Evolutionary conservation across 2,329 filamentous ascomycete species (phyloP).

Genomic region (Cladosporium austrohemisphaericum): DNA sequence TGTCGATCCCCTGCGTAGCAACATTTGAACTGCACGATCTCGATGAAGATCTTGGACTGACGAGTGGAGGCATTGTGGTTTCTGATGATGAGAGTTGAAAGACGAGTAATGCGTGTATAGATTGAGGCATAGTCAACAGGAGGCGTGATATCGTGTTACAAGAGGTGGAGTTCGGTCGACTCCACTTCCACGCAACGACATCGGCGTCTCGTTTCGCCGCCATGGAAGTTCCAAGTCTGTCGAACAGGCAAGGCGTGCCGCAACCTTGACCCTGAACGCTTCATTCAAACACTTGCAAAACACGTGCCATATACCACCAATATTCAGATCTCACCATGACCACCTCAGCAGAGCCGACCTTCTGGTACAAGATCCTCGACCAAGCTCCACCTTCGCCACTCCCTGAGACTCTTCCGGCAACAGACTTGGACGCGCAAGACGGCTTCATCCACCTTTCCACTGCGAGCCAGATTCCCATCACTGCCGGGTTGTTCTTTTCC

Average conservation of each 20-base stretch:
- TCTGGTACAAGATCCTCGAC: constrained; percentile 32
- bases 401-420: constrained; percentile 24
- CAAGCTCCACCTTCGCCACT: constrained; percentile 22
- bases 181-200: no score
- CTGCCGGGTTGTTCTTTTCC: constrained; percentile 28
- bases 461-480: constrained; percentile 27
- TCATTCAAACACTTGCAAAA: not conserved
- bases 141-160: no score
- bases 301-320: not conserved
- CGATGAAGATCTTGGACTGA: no score
- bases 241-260: not conserved
- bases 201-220: no score
- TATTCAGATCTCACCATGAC: not conserved
- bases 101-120: no score
- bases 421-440: constrained; percentile 25
- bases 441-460: constrained; percentile 29
- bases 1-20: not conserved
- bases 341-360: constrained; percentile 7
- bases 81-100: no score
- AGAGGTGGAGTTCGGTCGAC: no score
- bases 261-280: not conserved
- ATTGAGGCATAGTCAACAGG: no score
- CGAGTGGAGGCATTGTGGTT: no score
- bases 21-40: not conserved
- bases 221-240: not conserved